phyloP scores from a whole-genome alignment of 805 yeast genomes.

The Candida bentonensis region DNA sequence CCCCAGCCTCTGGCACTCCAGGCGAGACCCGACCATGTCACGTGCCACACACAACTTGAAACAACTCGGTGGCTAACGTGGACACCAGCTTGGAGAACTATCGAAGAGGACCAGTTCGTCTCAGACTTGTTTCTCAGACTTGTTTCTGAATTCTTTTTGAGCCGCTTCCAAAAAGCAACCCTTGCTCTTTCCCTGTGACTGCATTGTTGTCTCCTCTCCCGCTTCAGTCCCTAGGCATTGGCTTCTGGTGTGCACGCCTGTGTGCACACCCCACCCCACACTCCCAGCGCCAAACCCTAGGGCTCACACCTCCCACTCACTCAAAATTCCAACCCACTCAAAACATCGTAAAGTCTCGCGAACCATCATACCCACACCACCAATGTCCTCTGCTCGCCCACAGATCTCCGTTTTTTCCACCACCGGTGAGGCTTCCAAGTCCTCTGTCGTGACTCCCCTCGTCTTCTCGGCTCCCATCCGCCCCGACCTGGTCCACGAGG shows the following conservation, averaged over 20 bases:
- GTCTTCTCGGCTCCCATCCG: slow-evolving; percentile 99
- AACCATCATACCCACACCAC: slow-evolving; percentile 1
- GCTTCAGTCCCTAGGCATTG: too few species aligned
- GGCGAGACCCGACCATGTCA: too few species aligned
- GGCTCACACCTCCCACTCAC: background rate
- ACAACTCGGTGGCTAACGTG: too few species aligned
- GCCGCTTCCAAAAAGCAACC: too few species aligned
- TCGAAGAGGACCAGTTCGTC: too few species aligned
- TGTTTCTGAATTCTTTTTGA: too few species aligned
- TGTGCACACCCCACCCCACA: background rate
- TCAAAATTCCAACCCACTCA: slow-evolving; percentile 1
- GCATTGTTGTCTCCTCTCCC: too few species aligned
- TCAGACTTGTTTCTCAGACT: too few species aligned
- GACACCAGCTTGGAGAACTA: too few species aligned
- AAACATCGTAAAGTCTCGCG: background rate
- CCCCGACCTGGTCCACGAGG: slow-evolving; percentile 98
- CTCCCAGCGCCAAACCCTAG: background rate
- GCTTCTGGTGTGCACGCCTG: background rate
- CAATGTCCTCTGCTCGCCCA: slow-evolving; percentile 66
- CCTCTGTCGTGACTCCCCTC: slow-evolving; percentile 90
- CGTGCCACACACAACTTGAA: too few species aligned
- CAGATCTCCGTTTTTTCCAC: slow-evolving; percentile 90
- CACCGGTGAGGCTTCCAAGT: slow-evolving; percentile 73
- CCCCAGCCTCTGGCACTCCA: too few species aligned
- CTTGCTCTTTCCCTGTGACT: too few species aligned